Evolutionary conservation across 1,284 basidiomycete genomes (phyloP).

Genomic region (Uromyces viciae-fabae): DNA sequence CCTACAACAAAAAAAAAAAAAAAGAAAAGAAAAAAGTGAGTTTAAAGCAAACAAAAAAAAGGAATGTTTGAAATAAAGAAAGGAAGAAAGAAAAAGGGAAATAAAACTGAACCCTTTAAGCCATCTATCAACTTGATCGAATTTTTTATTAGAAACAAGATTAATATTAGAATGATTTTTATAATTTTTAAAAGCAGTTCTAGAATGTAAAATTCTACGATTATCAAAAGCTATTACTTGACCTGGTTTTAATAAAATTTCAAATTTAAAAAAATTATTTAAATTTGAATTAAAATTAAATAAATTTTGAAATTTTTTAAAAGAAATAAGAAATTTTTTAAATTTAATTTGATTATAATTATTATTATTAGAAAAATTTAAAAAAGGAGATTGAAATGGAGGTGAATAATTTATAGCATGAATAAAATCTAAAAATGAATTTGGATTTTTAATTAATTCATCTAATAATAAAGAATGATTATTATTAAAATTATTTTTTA

Average conservation of each 20-base stretch:
- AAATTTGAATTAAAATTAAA: not conserved
- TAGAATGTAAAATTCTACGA: constrained; percentile 80
- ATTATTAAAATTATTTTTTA: too few relatives aligned
- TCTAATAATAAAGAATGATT: constrained; percentile 45
- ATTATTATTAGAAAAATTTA: constrained; percentile 49
- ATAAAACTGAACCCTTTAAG: constrained; percentile 45
- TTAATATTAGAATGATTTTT: constrained; percentile 47
- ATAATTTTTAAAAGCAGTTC: constrained; percentile 69
- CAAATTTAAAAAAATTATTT: constrained; percentile 58
- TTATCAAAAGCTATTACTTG: constrained; percentile 92
- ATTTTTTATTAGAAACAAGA: constrained; percentile 46
- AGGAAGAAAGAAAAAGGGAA: not conserved
- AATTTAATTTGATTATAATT: constrained; percentile 55
- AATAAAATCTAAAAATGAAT: constrained; percentile 53
- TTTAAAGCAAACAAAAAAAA: not conserved
- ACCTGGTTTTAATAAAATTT: constrained; percentile 72
- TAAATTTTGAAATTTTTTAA: constrained; percentile 62
- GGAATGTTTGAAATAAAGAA: not conserved
- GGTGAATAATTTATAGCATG: constrained; percentile 83
- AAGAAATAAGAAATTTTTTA: constrained; percentile 63
- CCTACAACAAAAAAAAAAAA: constrained; percentile 9
- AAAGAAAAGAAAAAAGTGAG: not conserved
- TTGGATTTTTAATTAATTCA: not conserved
- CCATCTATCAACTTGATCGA: constrained; percentile 11
- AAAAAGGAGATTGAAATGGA: constrained; percentile 79